These are phyloP conservation scores for Whalleya microplaca DNA, from an alignment of 2,329 filamentous ascomycete genomes.

Conservation along the genomic window DNA sequence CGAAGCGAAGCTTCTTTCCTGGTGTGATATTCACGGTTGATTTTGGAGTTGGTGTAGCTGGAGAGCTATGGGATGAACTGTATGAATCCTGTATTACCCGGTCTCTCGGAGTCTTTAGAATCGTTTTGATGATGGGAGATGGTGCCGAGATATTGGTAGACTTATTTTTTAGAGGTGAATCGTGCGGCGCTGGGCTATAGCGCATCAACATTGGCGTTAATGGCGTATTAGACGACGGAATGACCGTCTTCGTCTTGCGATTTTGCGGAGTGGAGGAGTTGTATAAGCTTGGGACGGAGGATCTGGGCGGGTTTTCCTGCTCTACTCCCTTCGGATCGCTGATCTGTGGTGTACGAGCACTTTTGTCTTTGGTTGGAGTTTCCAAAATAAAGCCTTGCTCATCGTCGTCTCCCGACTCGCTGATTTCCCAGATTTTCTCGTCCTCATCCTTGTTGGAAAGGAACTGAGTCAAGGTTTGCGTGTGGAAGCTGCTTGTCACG, in stretches of 20 bases:
- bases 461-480: conserved; percentile 38
- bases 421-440: conserved; percentile 28
- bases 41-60: conserved; percentile 26
- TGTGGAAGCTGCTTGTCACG: conserved; percentile 37
- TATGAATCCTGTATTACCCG: conserved; percentile 36
- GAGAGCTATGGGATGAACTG: conserved; percentile 34
- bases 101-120: conserved; percentile 27
- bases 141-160: conserved; percentile 30
- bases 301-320: conserved; percentile 5
- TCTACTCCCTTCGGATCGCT: neutral
- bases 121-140: conserved; percentile 26
- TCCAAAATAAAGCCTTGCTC: conserved; percentile 28
- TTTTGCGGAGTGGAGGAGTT: conserved; percentile 34
- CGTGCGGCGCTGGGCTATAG: conserved; percentile 23
- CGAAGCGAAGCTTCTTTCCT: conserved; percentile 33
- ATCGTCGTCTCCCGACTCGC: conserved; percentile 34
- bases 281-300: conserved; percentile 25
- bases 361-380: conserved; percentile 32
- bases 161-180: conserved; percentile 33
- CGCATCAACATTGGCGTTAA: conserved; percentile 32
- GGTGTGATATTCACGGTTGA: conserved; percentile 29
- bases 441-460: conserved; percentile 23
- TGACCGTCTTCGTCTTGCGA: conserved; percentile 28
- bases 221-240: conserved; percentile 36
- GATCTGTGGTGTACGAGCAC: neutral